A percentile compares a stretch with the other conserved stretches of the same genome.
Conservation (phyloP, 2,329 filamentous ascomycete species). For the Penicillium sp. region DNA sequence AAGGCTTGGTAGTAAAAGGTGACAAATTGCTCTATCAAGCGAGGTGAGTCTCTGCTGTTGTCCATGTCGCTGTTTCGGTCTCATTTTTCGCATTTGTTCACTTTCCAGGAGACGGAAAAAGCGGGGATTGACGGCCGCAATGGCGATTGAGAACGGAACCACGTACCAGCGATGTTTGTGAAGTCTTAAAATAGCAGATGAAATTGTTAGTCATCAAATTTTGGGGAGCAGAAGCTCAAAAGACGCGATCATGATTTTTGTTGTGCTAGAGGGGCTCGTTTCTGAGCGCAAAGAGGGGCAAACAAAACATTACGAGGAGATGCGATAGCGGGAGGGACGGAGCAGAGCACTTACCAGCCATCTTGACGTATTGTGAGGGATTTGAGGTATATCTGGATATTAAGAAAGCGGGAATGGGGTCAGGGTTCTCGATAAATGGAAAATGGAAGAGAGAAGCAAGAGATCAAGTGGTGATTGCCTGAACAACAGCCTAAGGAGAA, state of each 20-base stretch:
- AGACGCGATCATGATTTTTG: neutral
- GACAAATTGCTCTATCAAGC: conserved; percentile 77
- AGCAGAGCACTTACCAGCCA: conserved; percentile 38
- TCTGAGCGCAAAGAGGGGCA: conserved; percentile 29
- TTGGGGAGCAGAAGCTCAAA: neutral
- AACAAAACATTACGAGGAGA: conserved; percentile 17
- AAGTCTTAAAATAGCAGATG: conserved; percentile 37
- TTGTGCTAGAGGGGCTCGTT: conserved; percentile 21
- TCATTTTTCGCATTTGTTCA: neutral
- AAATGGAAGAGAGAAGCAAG: conserved; percentile 19
- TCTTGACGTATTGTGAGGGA: conserved; percentile 34
- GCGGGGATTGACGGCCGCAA: neutral
- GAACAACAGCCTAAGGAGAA: conserved; percentile 13
- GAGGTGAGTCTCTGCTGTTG: conserved; percentile 19
- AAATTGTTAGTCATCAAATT: conserved; percentile 21
- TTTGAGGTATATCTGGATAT: conserved; percentile 13
- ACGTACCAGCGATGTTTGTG: conserved; percentile 46
- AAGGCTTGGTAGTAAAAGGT: conserved; percentile 90
- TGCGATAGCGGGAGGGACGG: neutral
- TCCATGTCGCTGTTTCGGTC: conserved; percentile 7
- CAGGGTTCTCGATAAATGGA: conserved; percentile 13
- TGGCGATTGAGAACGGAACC: neutral
- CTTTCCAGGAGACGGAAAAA: neutral
- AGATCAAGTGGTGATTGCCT: conserved; percentile 14
- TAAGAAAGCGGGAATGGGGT: neutral